phyloP scores from a whole-genome alignment of 2,329 filamentous ascomycete genomes.

The Talaromyces piceae region DNA sequence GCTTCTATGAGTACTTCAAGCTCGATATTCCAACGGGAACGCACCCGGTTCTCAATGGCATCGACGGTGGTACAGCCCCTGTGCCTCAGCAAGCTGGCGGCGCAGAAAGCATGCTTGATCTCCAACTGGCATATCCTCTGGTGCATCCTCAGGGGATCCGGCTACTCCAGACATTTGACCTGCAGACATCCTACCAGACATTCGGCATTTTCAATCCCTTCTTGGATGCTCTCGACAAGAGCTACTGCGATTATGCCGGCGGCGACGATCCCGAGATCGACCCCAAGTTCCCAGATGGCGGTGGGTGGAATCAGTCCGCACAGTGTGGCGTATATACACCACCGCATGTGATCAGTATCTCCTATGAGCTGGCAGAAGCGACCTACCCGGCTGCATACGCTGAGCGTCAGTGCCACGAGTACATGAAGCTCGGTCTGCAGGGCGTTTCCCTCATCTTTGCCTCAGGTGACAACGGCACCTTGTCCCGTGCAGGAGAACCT shows the following conservation, averaged over 20 bases:
- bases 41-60: neutral
- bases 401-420: slow-evolving; percentile 1
- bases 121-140: neutral
- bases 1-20: neutral
- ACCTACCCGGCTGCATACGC: neutral
- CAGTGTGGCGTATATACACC: slow-evolving; percentile 2
- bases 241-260: slow-evolving; percentile 6
- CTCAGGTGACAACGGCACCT: slow-evolving; percentile 21
- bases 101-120: slow-evolving; percentile 1
- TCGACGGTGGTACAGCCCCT: slow-evolving; percentile 4
- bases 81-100: neutral
- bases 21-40: neutral
- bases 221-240: slow-evolving; percentile 5
- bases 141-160: slow-evolving; percentile 4
- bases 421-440: slow-evolving; percentile 31
- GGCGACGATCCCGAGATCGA: slow-evolving; percentile 5
- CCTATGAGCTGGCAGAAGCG: slow-evolving; percentile 2
- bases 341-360: slow-evolving; percentile 3
- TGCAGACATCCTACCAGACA: neutral
- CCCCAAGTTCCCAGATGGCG: neutral
- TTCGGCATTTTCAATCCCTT: slow-evolving; percentile 4
- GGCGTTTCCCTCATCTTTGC: slow-evolving; percentile 26
- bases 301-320: neutral
- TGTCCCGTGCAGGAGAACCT: slow-evolving; percentile 8
- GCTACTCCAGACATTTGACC: neutral